phyloP scores from a whole-genome alignment of 2,329 filamentous ascomycete genomes.

The Neopestalotiopsis sp. region DNA sequence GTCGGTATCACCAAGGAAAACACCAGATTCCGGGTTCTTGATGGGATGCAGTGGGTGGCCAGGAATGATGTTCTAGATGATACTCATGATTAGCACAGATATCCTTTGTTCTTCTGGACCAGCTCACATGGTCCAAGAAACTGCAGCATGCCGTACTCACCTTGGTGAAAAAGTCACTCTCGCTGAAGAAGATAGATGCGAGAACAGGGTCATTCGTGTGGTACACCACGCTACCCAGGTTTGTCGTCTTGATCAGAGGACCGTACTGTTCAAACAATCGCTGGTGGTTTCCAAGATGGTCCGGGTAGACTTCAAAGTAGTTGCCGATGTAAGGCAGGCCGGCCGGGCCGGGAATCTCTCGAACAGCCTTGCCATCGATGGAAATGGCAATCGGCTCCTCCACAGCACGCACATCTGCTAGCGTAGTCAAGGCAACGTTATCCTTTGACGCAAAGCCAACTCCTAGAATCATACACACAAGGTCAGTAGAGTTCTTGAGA shows the following conservation, averaged over 20 bases:
- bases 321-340: conserved; percentile 56
- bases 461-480: conserved; percentile 30
- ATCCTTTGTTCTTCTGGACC: too few relatives aligned
- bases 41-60: conserved; percentile 51
- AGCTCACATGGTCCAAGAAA: too few relatives aligned
- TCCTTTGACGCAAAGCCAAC: conserved; percentile 40
- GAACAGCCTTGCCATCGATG: conserved; percentile 54
- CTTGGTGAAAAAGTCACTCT: conserved; percentile 59
- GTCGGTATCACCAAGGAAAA: conserved; percentile 57
- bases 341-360: conserved; percentile 54
- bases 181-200: conserved; percentile 49
- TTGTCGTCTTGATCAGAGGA: conserved; percentile 55
- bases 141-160: too few relatives aligned
- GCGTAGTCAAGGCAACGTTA: conserved; percentile 34
- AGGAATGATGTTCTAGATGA: conserved; percentile 45
- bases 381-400: conserved; percentile 45
- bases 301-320: conserved; percentile 60
- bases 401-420: conserved; percentile 40
- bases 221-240: conserved; percentile 54
- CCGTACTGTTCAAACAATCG: conserved; percentile 59
- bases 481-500: neutral
- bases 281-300: conserved; percentile 62
- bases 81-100: too few relatives aligned
- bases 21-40: conserved; percentile 45
- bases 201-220: conserved; percentile 56